A percentile compares a stretch with the other conserved stretches of the same genome.
Evolutionary conservation across 1,284 basidiomycete genomes (phyloP).

Genomic region (Porogramme epimiltina): DNA sequence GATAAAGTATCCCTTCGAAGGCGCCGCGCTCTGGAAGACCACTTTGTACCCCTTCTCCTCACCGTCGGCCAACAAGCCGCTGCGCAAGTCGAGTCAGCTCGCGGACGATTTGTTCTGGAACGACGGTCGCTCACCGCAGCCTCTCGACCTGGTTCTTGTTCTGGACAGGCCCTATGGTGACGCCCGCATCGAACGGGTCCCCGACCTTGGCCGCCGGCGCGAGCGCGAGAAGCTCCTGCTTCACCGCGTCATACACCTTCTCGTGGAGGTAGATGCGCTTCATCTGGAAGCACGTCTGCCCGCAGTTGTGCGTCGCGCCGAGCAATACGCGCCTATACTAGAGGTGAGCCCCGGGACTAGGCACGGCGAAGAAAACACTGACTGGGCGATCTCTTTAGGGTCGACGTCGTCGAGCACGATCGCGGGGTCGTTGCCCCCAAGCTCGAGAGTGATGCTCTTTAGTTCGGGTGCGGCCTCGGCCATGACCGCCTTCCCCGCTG

Average conservation of each 20-base stretch:
- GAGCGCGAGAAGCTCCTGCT: conserved; percentile 12
- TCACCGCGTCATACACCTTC: conserved; percentile 16
- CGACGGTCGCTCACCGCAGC: conserved; percentile 7
- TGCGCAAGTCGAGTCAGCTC: neutral
- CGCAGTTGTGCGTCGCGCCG: conserved; percentile 9
- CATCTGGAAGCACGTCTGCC: conserved; percentile 18
- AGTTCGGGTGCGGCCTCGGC: conserved; percentile 12
- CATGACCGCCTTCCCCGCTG: conserved; percentile 15
- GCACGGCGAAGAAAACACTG: neutral
- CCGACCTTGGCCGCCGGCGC: conserved; percentile 13
- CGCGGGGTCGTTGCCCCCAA: conserved; percentile 22
- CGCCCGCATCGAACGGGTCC: conserved; percentile 12
- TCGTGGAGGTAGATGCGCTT: conserved; percentile 20
- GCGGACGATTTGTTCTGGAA: neutral
- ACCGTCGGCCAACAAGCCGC: conserved; percentile 12
- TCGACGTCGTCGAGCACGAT: conserved; percentile 19
- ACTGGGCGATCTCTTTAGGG: conserved; percentile 16
- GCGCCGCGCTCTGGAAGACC: conserved; percentile 6
- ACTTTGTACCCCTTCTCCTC: conserved; percentile 16
- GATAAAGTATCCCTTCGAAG: conserved; percentile 14
- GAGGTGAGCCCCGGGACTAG: neutral
- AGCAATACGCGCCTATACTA: conserved; percentile 2
- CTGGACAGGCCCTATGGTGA: conserved; percentile 17
- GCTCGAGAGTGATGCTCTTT: conserved; percentile 19
- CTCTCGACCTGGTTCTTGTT: conserved; percentile 14